Evolutionary conservation across 495 filamentous ascomycete genomes (phyloP).

Genomic region (Podospora anserina): DNA sequence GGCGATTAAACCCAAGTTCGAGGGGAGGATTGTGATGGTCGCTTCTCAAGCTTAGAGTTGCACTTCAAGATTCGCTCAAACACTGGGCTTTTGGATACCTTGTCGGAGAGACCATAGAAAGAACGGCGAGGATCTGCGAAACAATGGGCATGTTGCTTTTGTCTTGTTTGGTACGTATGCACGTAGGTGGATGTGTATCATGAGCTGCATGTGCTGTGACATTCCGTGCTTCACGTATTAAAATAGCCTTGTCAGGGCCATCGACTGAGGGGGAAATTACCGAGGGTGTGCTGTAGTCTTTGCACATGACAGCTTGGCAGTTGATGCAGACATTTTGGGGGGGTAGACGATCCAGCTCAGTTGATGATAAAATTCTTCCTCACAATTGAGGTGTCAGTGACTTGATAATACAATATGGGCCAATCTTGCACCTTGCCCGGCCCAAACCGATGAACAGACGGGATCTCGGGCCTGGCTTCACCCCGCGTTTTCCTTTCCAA

Average conservation of each 20-base stretch:
- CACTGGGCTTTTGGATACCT: not conserved
- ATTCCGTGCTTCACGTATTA: not conserved
- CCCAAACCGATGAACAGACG: too few species aligned
- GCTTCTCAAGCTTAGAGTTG: not conserved
- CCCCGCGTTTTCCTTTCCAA: too few species aligned
- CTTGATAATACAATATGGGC: too few species aligned
- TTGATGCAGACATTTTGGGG: too few species aligned
- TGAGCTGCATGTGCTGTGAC: not conserved
- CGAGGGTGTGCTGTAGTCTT: not conserved
- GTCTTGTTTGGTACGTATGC: not conserved
- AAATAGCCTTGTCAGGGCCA: not conserved
- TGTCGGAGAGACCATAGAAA: not conserved
- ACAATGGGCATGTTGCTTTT: not conserved
- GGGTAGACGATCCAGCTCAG: too few species aligned
- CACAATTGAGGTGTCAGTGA: too few species aligned
- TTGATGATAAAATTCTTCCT: too few species aligned
- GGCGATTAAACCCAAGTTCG: slow-evolving; percentile 69
- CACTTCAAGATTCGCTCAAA: too few species aligned
- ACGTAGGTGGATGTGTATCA: not conserved
- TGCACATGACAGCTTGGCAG: not conserved
- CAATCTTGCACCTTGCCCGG: too few species aligned
- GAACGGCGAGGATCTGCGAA: not conserved
- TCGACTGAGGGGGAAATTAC: not conserved
- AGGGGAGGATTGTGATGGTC: slow-evolving; percentile 63
- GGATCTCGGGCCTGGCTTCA: too few species aligned